Conservation (phyloP, 495 filamentous ascomycete species). For the Neurospora sp. region DNA sequence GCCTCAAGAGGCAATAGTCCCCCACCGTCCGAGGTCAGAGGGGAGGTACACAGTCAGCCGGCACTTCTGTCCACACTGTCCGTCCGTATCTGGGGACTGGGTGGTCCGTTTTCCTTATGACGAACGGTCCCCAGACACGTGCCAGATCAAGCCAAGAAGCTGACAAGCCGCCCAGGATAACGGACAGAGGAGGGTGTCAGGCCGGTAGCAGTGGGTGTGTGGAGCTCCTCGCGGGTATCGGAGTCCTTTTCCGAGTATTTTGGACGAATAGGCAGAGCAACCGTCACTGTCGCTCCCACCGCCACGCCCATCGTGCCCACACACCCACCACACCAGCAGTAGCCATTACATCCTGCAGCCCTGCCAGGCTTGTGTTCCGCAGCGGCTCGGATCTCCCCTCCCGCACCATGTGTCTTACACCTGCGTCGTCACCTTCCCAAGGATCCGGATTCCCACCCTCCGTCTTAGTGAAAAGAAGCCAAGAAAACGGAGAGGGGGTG, state of each 20-base stretch:
- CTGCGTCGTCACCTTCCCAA: neutral
- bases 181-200: neutral
- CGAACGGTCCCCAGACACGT: neutral
- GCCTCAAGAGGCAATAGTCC: neutral
- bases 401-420: neutral
- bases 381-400: neutral
- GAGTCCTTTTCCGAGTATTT: neutral
- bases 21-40: neutral
- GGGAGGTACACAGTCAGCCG: neutral
- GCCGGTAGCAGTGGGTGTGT: neutral
- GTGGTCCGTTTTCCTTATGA: neutral
- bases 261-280: neutral
- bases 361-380: slow-evolving; percentile 6
- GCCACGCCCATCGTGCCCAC: slow-evolving; percentile 1
- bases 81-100: neutral
- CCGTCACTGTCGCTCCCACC: neutral
- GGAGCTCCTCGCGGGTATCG: neutral
- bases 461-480: neutral
- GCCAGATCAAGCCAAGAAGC: neutral
- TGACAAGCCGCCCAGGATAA: neutral
- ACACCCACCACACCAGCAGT: slow-evolving; percentile 7
- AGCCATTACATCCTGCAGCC: slow-evolving; percentile 14
- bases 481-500: neutral
- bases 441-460: neutral
- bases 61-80: neutral